phyloP scores from a whole-genome alignment of 2,329 filamentous ascomycete species.

The Ascocoryne sarcoides region DNA sequence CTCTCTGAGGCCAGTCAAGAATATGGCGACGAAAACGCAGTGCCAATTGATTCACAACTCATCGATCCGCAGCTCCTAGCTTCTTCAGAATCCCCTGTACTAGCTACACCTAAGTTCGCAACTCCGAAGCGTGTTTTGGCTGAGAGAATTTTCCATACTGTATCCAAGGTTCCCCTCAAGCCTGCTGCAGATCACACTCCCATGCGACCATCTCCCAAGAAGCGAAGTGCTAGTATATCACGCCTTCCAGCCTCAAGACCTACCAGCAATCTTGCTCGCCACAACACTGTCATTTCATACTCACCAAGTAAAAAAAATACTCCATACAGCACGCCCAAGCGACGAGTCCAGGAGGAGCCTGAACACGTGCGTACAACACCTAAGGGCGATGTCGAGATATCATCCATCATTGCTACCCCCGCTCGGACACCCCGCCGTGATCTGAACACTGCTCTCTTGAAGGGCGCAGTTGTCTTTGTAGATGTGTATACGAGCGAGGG shows the following conservation, averaged over 20 bases:
- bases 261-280: slow-evolving; percentile 34
- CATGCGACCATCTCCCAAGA: slow-evolving; percentile 28
- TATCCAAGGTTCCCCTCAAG: slow-evolving; percentile 70
- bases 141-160: slow-evolving; percentile 53
- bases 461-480: slow-evolving; percentile 69
- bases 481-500: slow-evolving; percentile 80
- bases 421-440: slow-evolving; percentile 47
- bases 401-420: slow-evolving; percentile 48
- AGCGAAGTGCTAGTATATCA: slow-evolving; percentile 35
- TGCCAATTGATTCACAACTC: slow-evolving; percentile 46
- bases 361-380: slow-evolving; percentile 18
- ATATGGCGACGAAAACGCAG: slow-evolving; percentile 57
- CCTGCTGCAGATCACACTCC: slow-evolving; percentile 46
- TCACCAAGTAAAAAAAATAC: slow-evolving; percentile 40
- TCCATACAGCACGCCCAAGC: slow-evolving; percentile 2
- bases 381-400: slow-evolving; percentile 45
- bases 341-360: slow-evolving; percentile 10
- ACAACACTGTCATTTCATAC: slow-evolving; percentile 45
- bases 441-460: slow-evolving; percentile 45
- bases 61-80: slow-evolving; percentile 38
- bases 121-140: slow-evolving; percentile 23
- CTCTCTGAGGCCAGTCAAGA: slow-evolving; percentile 55
- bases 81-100: slow-evolving; percentile 4
- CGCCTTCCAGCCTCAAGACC: slow-evolving; percentile 36
- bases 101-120: slow-evolving; percentile 8